phyloP scores from a whole-genome alignment of 2,329 filamentous ascomycete genomes.

The Gremmenia infestans region DNA sequence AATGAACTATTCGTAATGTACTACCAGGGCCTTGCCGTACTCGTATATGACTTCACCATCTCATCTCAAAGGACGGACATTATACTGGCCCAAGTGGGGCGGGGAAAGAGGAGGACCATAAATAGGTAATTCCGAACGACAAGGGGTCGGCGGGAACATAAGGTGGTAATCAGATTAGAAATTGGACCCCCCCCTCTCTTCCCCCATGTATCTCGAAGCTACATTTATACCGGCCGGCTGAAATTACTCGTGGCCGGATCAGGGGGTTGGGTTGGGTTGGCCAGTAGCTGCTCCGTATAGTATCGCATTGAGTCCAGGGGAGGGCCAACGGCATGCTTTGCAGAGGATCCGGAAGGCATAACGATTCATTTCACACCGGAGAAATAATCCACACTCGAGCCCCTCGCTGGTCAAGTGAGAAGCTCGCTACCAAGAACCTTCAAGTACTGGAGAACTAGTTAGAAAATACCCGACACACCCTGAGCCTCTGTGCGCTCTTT shows the following conservation, averaged over 20 bases:
- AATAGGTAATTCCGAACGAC: not conserved
- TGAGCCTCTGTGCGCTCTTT: conserved; percentile 18
- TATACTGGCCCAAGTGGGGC: not conserved
- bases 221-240: not conserved
- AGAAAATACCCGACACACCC: conserved; percentile 13
- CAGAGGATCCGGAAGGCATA: conserved; percentile 16
- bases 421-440: not conserved
- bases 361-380: conserved; percentile 24
- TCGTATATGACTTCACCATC: not conserved
- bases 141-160: not conserved
- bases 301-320: not conserved
- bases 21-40: not conserved
- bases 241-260: not conserved
- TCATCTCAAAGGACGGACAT: not conserved
- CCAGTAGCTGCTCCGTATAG: not conserved
- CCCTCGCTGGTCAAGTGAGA: conserved; percentile 9
- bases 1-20: not conserved
- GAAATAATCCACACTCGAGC: conserved; percentile 23
- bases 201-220: not conserved
- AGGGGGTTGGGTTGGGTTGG: not conserved
- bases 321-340: conserved; percentile 1
- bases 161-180: not conserved
- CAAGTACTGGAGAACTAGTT: not conserved
- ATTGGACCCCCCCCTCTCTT: too few relatives aligned
- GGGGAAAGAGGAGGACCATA: not conserved